These are phyloP conservation scores for Candida ascalaphidarum DNA, from an alignment of 805 yeast genomes.

Conservation along the genomic window DNA sequence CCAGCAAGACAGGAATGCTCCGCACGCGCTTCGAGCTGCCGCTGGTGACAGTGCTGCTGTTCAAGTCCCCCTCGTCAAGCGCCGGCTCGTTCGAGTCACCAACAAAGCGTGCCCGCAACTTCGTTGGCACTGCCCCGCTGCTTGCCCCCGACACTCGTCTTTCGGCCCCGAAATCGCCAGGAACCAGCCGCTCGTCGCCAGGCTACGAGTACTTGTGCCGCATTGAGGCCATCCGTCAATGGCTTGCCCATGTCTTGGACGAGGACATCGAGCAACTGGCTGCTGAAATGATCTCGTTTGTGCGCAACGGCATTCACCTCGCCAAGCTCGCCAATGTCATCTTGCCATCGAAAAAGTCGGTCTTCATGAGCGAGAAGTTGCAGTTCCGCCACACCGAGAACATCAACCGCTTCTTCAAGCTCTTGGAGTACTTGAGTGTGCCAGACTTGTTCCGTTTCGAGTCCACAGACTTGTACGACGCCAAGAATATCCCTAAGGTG, in stretches of 20 bases:
- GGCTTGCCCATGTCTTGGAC: constrained; percentile 61
- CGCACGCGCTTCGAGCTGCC: constrained; percentile 30
- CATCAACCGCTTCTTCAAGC: constrained; percentile 71
- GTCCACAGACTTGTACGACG: constrained; percentile 86
- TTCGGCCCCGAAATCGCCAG: constrained; percentile 6
- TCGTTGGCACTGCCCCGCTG: neutral
- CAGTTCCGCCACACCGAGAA: constrained; percentile 92
- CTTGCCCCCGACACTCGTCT: neutral
- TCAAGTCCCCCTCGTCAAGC: constrained; percentile 22
- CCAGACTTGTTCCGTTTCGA: constrained; percentile 90
- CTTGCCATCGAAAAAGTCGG: constrained; percentile 53
- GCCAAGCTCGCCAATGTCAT: constrained; percentile 72
- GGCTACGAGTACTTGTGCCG: constrained; percentile 75
- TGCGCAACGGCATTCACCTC: constrained; percentile 78
- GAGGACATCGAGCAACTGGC: constrained; percentile 49
- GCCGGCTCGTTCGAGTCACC: constrained; percentile 4
- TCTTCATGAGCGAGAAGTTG: constrained; percentile 50
- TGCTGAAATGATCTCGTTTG: constrained; percentile 50
- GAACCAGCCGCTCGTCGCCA: constrained; percentile 21
- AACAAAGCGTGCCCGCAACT: neutral
- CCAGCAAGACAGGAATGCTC: constrained; percentile 18
- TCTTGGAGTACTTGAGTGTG: constrained; percentile 60
- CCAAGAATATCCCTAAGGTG: constrained; percentile 87
- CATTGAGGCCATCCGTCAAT: constrained; percentile 69
- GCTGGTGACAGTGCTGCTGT: constrained; percentile 33